A percentile compares a stretch with the other conserved stretches of the same genome.
These are phyloP conservation scores for Geotrichum restrictum DNA, from an alignment of 1,139 yeast species.

Conservation along the genomic window DNA sequence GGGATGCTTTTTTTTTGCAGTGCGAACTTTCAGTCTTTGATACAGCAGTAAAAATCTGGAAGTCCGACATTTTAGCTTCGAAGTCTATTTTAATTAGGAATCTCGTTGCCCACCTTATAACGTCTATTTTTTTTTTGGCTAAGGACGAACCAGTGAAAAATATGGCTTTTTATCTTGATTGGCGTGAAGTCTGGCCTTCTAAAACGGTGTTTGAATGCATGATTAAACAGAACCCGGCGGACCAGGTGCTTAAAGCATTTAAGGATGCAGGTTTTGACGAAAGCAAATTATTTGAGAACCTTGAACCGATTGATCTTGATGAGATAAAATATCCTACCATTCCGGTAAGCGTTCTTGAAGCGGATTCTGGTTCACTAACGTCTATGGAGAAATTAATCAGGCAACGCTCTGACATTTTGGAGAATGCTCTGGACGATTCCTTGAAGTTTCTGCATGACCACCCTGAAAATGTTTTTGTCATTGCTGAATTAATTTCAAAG, in stretches of 20 bases:
- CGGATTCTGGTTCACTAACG: conserved; percentile 32
- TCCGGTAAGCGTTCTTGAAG: conserved; percentile 30
- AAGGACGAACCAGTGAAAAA: conserved; percentile 24
- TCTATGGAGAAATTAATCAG: conserved; percentile 44
- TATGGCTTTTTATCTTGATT: conserved; percentile 29
- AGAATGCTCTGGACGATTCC: conserved; percentile 46
- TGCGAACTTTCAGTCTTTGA: conserved; percentile 31
- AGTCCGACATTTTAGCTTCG: conserved; percentile 26
- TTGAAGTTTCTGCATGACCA: conserved; percentile 48
- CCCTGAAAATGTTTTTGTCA: conserved; percentile 49
- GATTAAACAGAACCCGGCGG: conserved; percentile 43
- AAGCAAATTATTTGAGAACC: background rate
- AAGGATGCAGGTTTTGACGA: conserved; percentile 2
- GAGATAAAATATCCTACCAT: conserved; percentile 19
- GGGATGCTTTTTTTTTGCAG: conserved; percentile 35
- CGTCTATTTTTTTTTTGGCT: conserved; percentile 25
- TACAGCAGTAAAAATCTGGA: conserved; percentile 31
- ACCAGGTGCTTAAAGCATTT: conserved; percentile 38
- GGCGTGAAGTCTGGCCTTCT: conserved; percentile 52
- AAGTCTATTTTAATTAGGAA: conserved; percentile 27
- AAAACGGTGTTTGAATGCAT: conserved; percentile 47
- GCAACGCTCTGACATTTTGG: conserved; percentile 39
- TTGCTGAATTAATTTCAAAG: conserved; percentile 48
- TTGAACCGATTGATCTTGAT: background rate
- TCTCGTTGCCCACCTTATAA: conserved; percentile 26